Evolutionary conservation across 2,329 filamentous ascomycete genomes (phyloP).

Genomic region (Colletotrichum camelliae): DNA sequence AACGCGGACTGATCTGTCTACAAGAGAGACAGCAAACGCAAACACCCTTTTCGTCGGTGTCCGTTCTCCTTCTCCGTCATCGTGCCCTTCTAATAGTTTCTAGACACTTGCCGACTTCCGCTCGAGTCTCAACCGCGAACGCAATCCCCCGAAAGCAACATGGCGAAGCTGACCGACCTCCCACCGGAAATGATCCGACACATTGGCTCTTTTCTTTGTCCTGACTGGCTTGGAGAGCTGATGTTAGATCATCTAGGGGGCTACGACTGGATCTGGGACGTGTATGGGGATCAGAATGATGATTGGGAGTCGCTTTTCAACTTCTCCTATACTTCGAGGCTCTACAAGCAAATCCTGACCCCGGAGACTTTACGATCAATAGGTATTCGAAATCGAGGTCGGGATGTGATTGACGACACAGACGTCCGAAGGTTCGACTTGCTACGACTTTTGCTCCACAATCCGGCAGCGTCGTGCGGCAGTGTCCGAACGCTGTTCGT

Average conservation of each 20-base stretch:
- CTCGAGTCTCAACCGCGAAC: neutral
- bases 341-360: too few species aligned
- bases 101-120: neutral
- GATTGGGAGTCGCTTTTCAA: too few species aligned
- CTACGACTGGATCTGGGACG: neutral
- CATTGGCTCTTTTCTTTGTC: neutral
- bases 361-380: too few species aligned
- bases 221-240: neutral
- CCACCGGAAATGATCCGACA: neutral
- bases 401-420: too few species aligned
- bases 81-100: accelerated
- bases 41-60: neutral
- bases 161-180: neutral
- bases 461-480: too few species aligned
- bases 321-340: too few species aligned
- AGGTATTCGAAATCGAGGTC: too few species aligned
- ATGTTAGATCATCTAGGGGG: neutral
- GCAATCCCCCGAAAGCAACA: neutral
- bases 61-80: neutral
- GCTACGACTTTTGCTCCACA: too few species aligned
- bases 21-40: neutral
- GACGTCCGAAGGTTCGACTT: too few species aligned
- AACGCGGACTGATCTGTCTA: accelerated
- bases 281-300: neutral
- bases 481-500: too few species aligned